Conservation (phyloP, 495 filamentous ascomycete species). For the Podospora pseudocomata region DNA sequence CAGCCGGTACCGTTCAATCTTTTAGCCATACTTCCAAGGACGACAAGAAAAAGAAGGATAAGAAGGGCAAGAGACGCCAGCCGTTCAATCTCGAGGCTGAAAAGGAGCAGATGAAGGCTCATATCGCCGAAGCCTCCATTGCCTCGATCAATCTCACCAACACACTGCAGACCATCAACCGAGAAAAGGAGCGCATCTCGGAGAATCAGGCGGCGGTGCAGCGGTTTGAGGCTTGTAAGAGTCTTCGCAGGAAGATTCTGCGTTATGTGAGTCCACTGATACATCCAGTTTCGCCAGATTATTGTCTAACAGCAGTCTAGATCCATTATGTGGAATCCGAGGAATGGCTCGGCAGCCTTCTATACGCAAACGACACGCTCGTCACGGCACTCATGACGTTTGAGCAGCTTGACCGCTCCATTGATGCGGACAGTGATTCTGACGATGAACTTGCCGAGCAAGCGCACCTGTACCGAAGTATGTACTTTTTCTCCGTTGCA, state of each 20-base stretch:
- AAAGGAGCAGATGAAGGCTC: constrained; percentile 74
- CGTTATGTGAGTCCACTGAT: constrained; percentile 59
- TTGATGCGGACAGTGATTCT: constrained; percentile 95
- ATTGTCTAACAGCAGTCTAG: constrained; percentile 27
- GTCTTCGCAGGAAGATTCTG: constrained; percentile 74
- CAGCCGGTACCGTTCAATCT: constrained; percentile 32
- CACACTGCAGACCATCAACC: constrained; percentile 82
- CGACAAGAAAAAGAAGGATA: constrained; percentile 48
- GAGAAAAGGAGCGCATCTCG: constrained; percentile 82
- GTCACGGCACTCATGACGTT: constrained; percentile 91
- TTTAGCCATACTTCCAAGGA: constrained; percentile 38
- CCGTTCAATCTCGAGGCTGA: constrained; percentile 84
- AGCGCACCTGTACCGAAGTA: constrained; percentile 53
- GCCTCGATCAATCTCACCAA: constrained; percentile 90
- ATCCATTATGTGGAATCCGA: constrained; percentile 82
- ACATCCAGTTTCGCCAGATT: background rate
- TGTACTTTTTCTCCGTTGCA: background rate
- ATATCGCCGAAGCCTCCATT: constrained; percentile 79
- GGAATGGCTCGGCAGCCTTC: constrained; percentile 73
- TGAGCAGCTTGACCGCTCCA: constrained; percentile 89
- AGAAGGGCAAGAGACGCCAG: constrained; percentile 51
- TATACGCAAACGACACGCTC: constrained; percentile 80
- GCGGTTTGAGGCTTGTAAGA: constrained; percentile 82
- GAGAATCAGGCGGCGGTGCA: constrained; percentile 72
- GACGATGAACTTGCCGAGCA: constrained; percentile 63